Evolutionary conservation across 306 rosid genomes (phyloP).

Genomic region (Vigna reflexopilosa): DNA sequence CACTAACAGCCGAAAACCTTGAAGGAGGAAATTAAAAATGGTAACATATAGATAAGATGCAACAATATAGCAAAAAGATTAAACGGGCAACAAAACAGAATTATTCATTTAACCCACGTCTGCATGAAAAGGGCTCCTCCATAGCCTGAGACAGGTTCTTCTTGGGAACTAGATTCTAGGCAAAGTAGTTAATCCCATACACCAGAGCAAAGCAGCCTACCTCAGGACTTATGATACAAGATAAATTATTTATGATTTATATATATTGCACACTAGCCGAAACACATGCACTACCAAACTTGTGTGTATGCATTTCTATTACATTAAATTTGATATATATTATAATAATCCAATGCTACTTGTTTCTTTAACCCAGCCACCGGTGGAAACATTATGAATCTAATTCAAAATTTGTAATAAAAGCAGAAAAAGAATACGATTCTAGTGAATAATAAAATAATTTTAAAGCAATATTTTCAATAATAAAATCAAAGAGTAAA

Average conservation of each 20-base stretch:
- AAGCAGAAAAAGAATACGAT: no score
- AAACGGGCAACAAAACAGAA: not conserved
- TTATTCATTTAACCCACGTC: not conserved
- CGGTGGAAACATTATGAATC: no score
- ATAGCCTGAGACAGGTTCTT: not conserved
- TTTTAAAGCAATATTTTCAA: no score
- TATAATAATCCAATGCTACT: no score
- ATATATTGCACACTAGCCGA: not conserved
- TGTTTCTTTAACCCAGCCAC: no score
- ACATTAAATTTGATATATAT: no score
- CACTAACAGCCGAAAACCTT: slow-evolving; percentile 15
- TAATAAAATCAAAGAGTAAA: no score
- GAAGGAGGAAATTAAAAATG: not conserved
- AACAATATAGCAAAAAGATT: slow-evolving; percentile 7
- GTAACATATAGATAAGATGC: not conserved
- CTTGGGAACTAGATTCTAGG: not conserved
- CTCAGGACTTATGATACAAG: not conserved
- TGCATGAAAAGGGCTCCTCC: not conserved
- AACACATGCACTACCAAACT: no score
- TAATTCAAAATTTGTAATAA: no score
- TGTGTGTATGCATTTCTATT: no score
- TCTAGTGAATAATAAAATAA: no score
- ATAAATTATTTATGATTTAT: not conserved
- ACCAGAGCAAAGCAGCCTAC: not conserved
- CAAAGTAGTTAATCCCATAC: not conserved